A percentile compares a stretch with the other conserved stretches of the same genome.
Evolutionary conservation across 2,329 filamentous ascomycete genomes (phyloP).

Genomic region (Thelonectria olida): DNA sequence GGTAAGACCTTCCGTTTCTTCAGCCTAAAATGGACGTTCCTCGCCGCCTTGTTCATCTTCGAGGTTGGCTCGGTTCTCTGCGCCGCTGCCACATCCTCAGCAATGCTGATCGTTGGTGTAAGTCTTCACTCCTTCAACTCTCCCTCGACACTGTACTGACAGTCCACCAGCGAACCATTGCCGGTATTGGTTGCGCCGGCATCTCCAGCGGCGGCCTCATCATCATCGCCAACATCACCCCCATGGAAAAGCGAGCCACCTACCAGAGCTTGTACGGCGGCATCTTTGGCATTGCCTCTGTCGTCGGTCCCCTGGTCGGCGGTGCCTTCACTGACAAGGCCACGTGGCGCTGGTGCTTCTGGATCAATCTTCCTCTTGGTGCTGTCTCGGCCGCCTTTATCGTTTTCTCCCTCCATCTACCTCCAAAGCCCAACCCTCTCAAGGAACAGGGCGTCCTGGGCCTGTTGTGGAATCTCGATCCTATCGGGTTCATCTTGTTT

Average conservation of each 20-base stretch:
- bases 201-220: slow-evolving; percentile 11
- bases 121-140: not conserved
- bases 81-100: slow-evolving; percentile 12
- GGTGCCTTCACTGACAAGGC: not conserved
- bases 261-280: slow-evolving; percentile 14
- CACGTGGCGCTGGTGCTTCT: slow-evolving; percentile 18
- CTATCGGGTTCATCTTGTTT: not conserved
- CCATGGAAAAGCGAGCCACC: slow-evolving; percentile 12
- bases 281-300: slow-evolving; percentile 13
- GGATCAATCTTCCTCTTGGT: slow-evolving; percentile 10
- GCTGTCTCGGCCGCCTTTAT: not conserved
- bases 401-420: not conserved
- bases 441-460: not conserved
- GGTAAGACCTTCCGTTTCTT: slow-evolving; percentile 43
- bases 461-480: slow-evolving; percentile 1
- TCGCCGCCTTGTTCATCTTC: slow-evolving; percentile 55
- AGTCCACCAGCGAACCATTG: not conserved
- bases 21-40: slow-evolving; percentile 53
- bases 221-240: slow-evolving; percentile 18
- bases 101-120: slow-evolving; percentile 19
- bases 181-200: slow-evolving; percentile 11
- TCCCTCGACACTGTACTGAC: not conserved
- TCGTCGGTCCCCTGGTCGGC: slow-evolving; percentile 15
- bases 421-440: not conserved
- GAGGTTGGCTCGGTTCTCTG: slow-evolving; percentile 50